Evolutionary conservation across 1,139 yeast genomes (phyloP).

Genomic region (Entelexis paramagnoliae): DNA sequence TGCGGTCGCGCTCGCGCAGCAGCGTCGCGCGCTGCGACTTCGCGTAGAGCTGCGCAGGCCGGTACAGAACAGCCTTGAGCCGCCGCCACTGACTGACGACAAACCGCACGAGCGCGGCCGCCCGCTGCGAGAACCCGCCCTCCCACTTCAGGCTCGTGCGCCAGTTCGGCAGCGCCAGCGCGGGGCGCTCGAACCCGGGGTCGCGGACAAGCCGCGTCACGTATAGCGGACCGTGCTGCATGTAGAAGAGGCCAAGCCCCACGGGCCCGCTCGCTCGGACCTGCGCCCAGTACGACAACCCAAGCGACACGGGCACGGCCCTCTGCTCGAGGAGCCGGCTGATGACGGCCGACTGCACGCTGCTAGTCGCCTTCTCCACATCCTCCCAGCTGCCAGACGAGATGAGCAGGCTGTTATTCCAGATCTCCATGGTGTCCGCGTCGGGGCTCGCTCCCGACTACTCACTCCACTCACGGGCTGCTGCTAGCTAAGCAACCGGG

Average conservation of each 20-base stretch:
- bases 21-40: not conserved
- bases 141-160: not conserved
- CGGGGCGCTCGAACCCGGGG: not conserved
- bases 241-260: conserved; percentile 11
- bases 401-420: conserved; percentile 21
- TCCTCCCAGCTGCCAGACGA: conserved; percentile 19
- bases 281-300: conserved; percentile 17
- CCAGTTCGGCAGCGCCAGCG: conserved; percentile 4
- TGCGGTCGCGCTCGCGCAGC: not conserved
- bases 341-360: conserved; percentile 14
- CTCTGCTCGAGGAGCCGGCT: conserved; percentile 10
- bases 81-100: conserved; percentile 2
- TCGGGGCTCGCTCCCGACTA: too few relatives aligned
- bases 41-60: not conserved
- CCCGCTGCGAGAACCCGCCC: not conserved
- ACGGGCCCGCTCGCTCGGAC: conserved; percentile 5
- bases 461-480: not conserved
- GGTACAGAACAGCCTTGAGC: not conserved
- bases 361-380: conserved; percentile 13
- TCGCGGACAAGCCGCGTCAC: not conserved
- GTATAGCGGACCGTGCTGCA: conserved; percentile 14
- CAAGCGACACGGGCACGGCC: conserved; percentile 18
- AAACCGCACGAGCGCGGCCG: not conserved
- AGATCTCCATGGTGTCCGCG: conserved; percentile 17
- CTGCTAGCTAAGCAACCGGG: conserved; percentile 3